Percentiles rank a stretch among this genome's conserved stretches.
These are phyloP conservation scores for Lipomyces spencermartinsiae DNA, from an alignment of 805 yeast genomes.

Conservation along the genomic window DNA sequence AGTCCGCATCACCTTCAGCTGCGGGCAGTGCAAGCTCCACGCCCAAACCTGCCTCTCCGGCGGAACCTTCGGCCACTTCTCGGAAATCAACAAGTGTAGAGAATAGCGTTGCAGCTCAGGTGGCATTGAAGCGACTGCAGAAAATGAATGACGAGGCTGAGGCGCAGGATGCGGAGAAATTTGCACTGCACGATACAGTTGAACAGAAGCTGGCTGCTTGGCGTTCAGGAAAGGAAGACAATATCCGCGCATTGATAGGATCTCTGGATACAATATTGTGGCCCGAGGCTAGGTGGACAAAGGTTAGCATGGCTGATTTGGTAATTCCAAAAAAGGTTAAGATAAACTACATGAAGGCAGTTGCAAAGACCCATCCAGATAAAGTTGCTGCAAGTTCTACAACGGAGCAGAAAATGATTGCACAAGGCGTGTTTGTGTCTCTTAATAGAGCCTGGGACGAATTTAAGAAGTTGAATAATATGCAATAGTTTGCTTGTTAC, in stretches of 20 bases:
- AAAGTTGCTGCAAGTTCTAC: slow-evolving; percentile 67
- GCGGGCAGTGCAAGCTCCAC: slow-evolving; percentile 14
- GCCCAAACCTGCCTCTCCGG: slow-evolving; percentile 9
- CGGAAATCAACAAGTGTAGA: slow-evolving; percentile 32
- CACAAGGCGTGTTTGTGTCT: slow-evolving; percentile 83
- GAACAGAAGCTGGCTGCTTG: slow-evolving; percentile 62
- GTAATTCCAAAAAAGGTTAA: slow-evolving; percentile 91
- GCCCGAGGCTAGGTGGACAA: slow-evolving; percentile 70
- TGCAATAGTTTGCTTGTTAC: slow-evolving; percentile 37
- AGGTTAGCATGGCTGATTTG: slow-evolving; percentile 71
- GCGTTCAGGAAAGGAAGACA: slow-evolving; percentile 79
- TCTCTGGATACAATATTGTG: slow-evolving; percentile 71
- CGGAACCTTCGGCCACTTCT: neutral
- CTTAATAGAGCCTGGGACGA: slow-evolving; percentile 90
- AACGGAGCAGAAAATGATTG: slow-evolving; percentile 77
- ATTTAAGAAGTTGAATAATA: slow-evolving; percentile 66
- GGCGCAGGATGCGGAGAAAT: slow-evolving; percentile 62
- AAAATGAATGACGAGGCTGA: slow-evolving; percentile 55
- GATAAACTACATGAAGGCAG: slow-evolving; percentile 80
- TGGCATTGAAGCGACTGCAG: slow-evolving; percentile 61
- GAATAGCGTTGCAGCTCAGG: slow-evolving; percentile 43
- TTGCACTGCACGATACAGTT: slow-evolving; percentile 67
- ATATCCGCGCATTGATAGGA: slow-evolving; percentile 76
- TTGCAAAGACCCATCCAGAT: slow-evolving; percentile 82
- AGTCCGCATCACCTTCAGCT: slow-evolving; percentile 40